Base-by-base conservation (phyloP, 768 basidiomycete genomes). In the Termitomyces sp. region DNA sequence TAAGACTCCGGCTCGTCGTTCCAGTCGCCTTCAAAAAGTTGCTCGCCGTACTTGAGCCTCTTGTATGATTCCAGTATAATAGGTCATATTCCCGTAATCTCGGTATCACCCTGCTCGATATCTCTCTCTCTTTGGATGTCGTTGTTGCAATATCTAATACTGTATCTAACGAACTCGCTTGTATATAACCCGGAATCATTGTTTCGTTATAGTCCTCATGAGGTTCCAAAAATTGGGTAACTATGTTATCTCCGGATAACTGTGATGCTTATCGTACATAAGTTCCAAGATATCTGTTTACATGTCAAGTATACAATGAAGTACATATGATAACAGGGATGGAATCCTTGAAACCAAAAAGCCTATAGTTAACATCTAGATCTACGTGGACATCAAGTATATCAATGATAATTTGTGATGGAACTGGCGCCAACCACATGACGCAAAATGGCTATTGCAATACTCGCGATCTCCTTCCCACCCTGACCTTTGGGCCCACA, bases 21-120 rank as follows among this genome's bases (percentile, higher is more conserved):
- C 77, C 16, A 46, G 67, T 23, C 75, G 76, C 33, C 71, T 73
- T 18, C 69, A 71, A 65, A 78, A 74, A 61, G 65, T 61, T 30
- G 66, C 65, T 47, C 66, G 68, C 47, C 64, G 63, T 35, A 36
- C 41, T 32, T 69, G 51, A 55, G 20, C 35, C 16, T 36, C 14
- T 30, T 44, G 26, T 36, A 49, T 33, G 7, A 30, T 26, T 6
- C 28, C 20, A 54, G 23, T 23, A 48, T 20, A 48, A 14, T 23
- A 23, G 40, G 33, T 26, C 20, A 41, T n/a, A 35, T 35, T 50
- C 50, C 43, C 46, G 49, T 49, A 33, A 59, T 59, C 18, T 46
- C 33, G 33, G 44, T 48, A 28, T 26, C 20, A 59, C 46, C 23
- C 46, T 44, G 26, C 46, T 55, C 23, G 2, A 50, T 59, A 54